A percentile compares a stretch with the other conserved stretches of the same genome.
Conservation (phyloP, 2,329 filamentous ascomycete species). For the Ceratocystis papillata region DNA sequence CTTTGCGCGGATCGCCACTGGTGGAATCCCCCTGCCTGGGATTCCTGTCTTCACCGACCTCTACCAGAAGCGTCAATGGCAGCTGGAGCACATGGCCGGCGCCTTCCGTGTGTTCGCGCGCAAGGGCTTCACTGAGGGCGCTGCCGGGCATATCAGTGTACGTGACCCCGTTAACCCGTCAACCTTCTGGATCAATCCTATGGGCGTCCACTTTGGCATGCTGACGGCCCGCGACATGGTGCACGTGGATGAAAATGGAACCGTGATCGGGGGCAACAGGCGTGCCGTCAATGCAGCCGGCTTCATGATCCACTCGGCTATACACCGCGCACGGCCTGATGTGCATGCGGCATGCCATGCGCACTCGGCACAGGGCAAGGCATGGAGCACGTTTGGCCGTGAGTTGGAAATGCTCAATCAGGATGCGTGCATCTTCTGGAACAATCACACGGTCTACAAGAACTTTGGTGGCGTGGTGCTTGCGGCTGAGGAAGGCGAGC, state of each 20-base stretch:
- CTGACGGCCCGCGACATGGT: conserved; percentile 53
- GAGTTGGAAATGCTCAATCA: conserved; percentile 53
- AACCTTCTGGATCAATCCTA: conserved; percentile 56
- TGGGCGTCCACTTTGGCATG: conserved; percentile 51
- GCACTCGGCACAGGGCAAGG: conserved; percentile 48
- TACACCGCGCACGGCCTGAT: conserved; percentile 50
- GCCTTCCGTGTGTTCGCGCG: conserved; percentile 41
- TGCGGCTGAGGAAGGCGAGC: conserved; percentile 47
- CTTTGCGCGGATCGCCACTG: conserved; percentile 20
- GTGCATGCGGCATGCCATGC: conserved; percentile 51
- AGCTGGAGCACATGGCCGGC: conserved; percentile 36
- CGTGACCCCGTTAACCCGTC: conserved; percentile 49
- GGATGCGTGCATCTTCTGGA: conserved; percentile 48
- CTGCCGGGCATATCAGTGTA: conserved; percentile 53
- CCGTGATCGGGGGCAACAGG: conserved; percentile 49
- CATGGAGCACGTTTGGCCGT: conserved; percentile 48
- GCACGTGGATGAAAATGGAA: conserved; percentile 47
- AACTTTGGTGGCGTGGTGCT: conserved; percentile 54
- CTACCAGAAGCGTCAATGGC: conserved; percentile 31
- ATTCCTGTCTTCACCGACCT: conserved; percentile 16
- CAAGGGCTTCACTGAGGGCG: conserved; percentile 47
- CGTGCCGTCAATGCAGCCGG: conserved; percentile 49
- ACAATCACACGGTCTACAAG: conserved; percentile 47
- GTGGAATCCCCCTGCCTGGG: conserved; percentile 20
- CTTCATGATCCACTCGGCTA: conserved; percentile 51